phyloP scores from a whole-genome alignment of 768 basidiomycete species.

The Russula ochroleuca region DNA sequence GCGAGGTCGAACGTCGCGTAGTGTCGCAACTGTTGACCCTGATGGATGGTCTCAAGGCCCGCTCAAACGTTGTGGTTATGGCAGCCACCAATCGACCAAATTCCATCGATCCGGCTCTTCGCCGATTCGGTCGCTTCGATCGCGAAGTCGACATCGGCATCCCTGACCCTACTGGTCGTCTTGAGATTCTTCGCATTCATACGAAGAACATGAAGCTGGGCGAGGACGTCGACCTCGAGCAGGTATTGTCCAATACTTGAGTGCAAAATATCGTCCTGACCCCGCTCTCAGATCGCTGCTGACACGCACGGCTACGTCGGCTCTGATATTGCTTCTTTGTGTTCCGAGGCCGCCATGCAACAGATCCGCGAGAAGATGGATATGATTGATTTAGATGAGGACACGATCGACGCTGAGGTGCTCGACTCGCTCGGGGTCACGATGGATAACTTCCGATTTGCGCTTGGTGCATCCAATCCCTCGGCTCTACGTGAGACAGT shows the following conservation, averaged over 20 bases:
- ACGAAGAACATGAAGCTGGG: conserved; percentile 99
- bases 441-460: conserved; percentile 99
- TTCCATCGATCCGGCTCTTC: conserved; percentile 97
- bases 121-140: conserved; percentile 99
- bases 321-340: conserved; percentile 94
- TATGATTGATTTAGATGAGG: conserved; percentile 90
- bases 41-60: conserved; percentile 98
- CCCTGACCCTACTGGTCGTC: conserved; percentile 96
- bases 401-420: conserved; percentile 98
- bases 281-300: conserved; percentile 75
- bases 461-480: conserved; percentile 94
- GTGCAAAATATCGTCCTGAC: conserved; percentile 17
- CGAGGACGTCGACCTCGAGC: conserved; percentile 97
- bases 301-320: conserved; percentile 99
- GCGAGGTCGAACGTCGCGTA: conserved; percentile 98
- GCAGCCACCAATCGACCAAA: conserved; percentile 98
- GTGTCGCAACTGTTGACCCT: conserved; percentile 97
- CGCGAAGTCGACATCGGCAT: conserved; percentile 99
- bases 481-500: conserved; percentile 99
- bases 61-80: conserved; percentile 99
- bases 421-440: conserved; percentile 98
- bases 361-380: conserved; percentile 99
- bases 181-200: conserved; percentile 98
- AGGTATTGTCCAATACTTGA: conserved; percentile 43
- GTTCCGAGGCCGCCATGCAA: conserved; percentile 99